Conservation (phyloP, 2,329 filamentous ascomycete genomes). For the Monosporascus sp. region DNA sequence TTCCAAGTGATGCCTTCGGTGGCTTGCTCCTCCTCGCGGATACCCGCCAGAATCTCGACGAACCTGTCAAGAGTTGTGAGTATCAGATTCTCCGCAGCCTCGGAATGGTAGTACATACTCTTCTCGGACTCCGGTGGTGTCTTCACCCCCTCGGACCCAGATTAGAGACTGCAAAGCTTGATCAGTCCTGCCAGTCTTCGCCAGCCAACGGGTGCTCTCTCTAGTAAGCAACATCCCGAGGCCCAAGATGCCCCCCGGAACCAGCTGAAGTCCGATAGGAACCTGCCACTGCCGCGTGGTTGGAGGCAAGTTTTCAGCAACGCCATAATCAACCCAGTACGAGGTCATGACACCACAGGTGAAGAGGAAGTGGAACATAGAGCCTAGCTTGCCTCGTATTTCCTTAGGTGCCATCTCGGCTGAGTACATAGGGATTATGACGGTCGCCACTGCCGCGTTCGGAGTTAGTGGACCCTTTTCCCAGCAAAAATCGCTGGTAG, state of each 20-base stretch:
- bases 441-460: constrained; percentile 27
- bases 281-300: constrained; percentile 45
- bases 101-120: constrained; percentile 22
- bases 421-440: constrained; percentile 40
- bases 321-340: constrained; percentile 44
- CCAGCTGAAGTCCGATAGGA: constrained; percentile 41
- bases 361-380: constrained; percentile 41
- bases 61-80: constrained; percentile 20
- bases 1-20: constrained; percentile 42
- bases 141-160: constrained; percentile 45
- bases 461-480: background rate
- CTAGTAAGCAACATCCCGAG: constrained; percentile 44
- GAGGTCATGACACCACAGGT: constrained; percentile 36
- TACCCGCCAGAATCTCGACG: constrained; percentile 37
- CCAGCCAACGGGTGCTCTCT: constrained; percentile 43
- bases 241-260: constrained; percentile 41
- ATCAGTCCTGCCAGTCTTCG: constrained; percentile 38
- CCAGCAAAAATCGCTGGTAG: background rate
- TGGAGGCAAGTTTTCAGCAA: constrained; percentile 30
- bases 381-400: constrained; percentile 37
- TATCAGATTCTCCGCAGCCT: background rate
- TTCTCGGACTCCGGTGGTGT: constrained; percentile 27
- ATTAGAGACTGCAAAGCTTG: constrained; percentile 42
- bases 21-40: constrained; percentile 40
- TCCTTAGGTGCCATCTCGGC: constrained; percentile 43